Base-by-base conservation (phyloP, 352 stramenopile genomes). In the Elongisporangium senticosum region DNA sequence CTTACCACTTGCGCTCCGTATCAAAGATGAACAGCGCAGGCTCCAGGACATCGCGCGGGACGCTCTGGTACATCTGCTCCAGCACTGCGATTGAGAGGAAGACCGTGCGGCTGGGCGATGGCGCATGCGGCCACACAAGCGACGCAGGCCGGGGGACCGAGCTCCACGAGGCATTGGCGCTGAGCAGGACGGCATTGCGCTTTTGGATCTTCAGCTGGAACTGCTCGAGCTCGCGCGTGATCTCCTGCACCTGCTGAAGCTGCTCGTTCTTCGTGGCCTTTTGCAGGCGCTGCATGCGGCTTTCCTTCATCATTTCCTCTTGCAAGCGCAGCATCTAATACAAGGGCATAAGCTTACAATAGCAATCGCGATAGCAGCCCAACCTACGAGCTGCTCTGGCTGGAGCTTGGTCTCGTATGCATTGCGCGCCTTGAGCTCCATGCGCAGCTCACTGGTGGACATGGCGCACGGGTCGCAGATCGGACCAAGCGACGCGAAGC, bases 401-500 rank as follows among this genome's bases (percentile, higher is more conserved):
- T 85, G 77, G 51, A 86, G 59, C 15, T 86, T 86, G 24, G 76
- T 59, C 52, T 82, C 67, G 65, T 91, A 92, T 2, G 77, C 77
- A 17, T 80, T 71, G 13, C 79, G 71, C 17, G 62, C 56, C 40
- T 85, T 74, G 5, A 92, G 68, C 47, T 89, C 79, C 8, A 71
- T 50, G 1, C 79, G 75, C 8, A 92, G 62, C 28, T 92, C 82
- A 54, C 79, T 92, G 14, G 79, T 89, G 17, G 79, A 89, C 79
- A 92, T 88, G 6, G 79, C 82, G 72, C 77, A 92, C 10, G 82
- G 77, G 47, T 88, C 79, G 23, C 67, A 79, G 33, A 92, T 76
- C 51, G 78, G 82, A 6, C 82, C 82, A 26, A 90, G 54, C 4
- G 74, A 88, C 21, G 72, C 59, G 37, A 92, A 89, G 4, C 82